A percentile compares a stretch with the other conserved stretches of the same genome.
phyloP scores from a whole-genome alignment of 163 green algal species.

The Chlamydomonas reinhardtii region DNA sequence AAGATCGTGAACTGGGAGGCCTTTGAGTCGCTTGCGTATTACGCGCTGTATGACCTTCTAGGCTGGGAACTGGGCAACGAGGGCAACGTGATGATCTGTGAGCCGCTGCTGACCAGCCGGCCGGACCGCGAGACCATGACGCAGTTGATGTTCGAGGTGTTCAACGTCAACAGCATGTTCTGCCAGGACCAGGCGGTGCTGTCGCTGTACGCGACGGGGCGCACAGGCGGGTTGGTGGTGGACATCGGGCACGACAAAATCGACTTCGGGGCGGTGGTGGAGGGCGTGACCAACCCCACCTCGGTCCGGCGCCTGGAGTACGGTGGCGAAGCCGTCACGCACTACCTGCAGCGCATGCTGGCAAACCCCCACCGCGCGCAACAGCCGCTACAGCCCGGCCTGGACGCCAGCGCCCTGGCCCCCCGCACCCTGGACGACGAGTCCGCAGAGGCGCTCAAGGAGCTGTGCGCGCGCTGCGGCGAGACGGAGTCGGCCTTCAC shows the following conservation, averaged over 20 bases:
- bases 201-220: conserved; percentile 81
- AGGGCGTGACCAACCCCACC: conserved; percentile 69
- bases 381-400: background rate
- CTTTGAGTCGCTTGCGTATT: conserved; percentile 71
- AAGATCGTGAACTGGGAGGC: conserved; percentile 60
- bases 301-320: conserved; percentile 66
- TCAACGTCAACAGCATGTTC: conserved; percentile 82
- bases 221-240: conserved; percentile 75
- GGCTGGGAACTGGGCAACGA: conserved; percentile 78
- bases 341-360: conserved; percentile 61
- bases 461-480: conserved; percentile 49
- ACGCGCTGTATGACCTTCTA: conserved; percentile 75
- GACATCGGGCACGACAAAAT: conserved; percentile 86
- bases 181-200: conserved; percentile 74
- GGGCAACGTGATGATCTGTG: conserved; percentile 72
- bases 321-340: conserved; percentile 67
- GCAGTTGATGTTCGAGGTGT: conserved; percentile 88
- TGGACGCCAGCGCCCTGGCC: background rate
- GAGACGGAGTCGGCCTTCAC: conserved; percentile 39
- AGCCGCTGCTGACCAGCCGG: conserved; percentile 74
- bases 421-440: background rate
- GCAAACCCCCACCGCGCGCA: conserved; percentile 15
- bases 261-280: conserved; percentile 66
- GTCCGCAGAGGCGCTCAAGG: conserved; percentile 64
- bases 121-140: conserved; percentile 78